Evolutionary conservation across 106 monocot species (phyloP).

Genomic region (Xerophyta viscosa): DNA sequence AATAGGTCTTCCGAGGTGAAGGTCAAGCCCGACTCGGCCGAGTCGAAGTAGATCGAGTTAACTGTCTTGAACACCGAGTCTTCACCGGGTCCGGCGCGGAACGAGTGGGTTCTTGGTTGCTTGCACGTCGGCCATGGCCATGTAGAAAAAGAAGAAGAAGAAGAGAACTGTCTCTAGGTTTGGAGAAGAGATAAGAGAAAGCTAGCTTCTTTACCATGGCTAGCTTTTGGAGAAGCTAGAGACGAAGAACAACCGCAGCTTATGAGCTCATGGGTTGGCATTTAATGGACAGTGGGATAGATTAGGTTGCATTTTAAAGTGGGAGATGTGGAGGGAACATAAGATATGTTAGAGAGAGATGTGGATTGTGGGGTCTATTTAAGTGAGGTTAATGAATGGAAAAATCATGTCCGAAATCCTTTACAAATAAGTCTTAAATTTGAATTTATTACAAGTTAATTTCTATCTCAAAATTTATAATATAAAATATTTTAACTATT

Average conservation of each 20-base stretch:
- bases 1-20: conserved; percentile 20
- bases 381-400: no score
- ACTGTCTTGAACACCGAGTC: conserved; percentile 30
- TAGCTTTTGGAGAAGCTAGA: neutral
- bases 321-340: neutral
- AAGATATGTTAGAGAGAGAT: conserved; percentile 10
- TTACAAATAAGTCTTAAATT: no score
- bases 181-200: conserved; percentile 13
- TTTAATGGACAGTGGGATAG: conserved; percentile 8
- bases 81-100: conserved; percentile 11
- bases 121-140: conserved; percentile 43
- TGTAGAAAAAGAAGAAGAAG: conserved; percentile 2
- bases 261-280: conserved; percentile 2
- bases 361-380: conserved; percentile 10
- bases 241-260: neutral
- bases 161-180: conserved; percentile 2
- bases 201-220: conserved; percentile 8
- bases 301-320: conserved; percentile 1
- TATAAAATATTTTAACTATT: no score
- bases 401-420: no score
- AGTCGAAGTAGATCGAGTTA: conserved; percentile 39
- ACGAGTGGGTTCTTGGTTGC: conserved; percentile 37
- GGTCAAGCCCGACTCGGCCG: conserved; percentile 26
- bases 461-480: no score
- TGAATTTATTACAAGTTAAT: no score